These are phyloP conservation scores for Suillus fuscotomentosus DNA, from an alignment of 768 basidiomycete species.

Conservation along the genomic window DNA sequence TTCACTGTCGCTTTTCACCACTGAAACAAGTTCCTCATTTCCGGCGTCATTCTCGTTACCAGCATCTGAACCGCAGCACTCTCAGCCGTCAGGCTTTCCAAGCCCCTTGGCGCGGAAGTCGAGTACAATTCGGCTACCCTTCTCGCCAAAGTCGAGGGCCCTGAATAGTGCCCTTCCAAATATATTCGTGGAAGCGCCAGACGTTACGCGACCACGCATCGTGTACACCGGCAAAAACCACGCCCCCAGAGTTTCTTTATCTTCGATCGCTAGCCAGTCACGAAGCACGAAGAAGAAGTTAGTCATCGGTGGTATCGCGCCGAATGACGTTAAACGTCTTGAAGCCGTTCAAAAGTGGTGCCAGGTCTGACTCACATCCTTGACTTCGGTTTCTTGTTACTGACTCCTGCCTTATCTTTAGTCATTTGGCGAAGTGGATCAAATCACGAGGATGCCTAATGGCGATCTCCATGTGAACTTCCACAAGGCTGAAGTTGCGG, in stretches of 20 bases:
- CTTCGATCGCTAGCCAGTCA: conserved; percentile 34
- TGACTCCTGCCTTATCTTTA: conserved; percentile 23
- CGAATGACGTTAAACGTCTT: conserved; percentile 58
- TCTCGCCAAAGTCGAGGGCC: conserved; percentile 20
- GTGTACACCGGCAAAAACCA: conserved; percentile 25
- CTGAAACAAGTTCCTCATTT: conserved; percentile 24
- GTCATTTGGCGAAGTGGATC: conserved; percentile 76
- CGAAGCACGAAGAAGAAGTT: conserved; percentile 56
- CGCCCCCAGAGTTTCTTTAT: conserved; percentile 28
- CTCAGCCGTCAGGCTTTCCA: conserved; percentile 33
- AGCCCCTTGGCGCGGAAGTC: conserved; percentile 30
- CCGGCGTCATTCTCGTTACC: conserved; percentile 40
- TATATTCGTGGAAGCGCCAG: conserved; percentile 26
- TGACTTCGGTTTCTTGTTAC: not conserved
- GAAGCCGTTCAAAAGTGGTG: conserved; percentile 76
- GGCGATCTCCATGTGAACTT: conserved; percentile 80
- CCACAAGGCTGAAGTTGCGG: conserved; percentile 72
- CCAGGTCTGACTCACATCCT: conserved; percentile 43
- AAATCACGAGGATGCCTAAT: conserved; percentile 71
- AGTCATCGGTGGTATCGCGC: conserved; percentile 66
- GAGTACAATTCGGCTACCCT: conserved; percentile 31
- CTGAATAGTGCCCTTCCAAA: conserved; percentile 11
- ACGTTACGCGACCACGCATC: conserved; percentile 27
- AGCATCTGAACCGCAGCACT: conserved; percentile 37
- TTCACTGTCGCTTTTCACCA: conserved; percentile 35